Evolutionary conservation across 768 basidiomycete genomes (phyloP).

Genomic region (Boletus pseudo-olivaceus): DNA sequence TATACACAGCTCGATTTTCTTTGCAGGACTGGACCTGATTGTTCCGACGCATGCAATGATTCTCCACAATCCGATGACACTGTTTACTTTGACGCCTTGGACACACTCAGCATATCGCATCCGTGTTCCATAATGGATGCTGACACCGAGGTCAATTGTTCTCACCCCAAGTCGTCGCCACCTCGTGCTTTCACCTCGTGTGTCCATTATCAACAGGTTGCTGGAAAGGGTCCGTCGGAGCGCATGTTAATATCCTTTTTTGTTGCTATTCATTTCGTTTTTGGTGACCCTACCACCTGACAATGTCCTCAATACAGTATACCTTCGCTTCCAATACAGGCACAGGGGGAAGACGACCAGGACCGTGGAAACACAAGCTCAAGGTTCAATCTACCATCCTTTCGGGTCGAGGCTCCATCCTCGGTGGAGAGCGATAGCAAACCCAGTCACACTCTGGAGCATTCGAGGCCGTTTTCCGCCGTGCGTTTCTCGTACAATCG

Average conservation of each 20-base stretch:
- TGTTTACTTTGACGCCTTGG: slow-evolving; percentile 26
- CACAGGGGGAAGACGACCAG: background rate
- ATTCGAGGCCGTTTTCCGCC: slow-evolving; percentile 3
- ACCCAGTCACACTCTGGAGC: background rate
- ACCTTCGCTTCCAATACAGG: slow-evolving; percentile 5
- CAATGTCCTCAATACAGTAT: slow-evolving; percentile 6
- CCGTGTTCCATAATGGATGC: slow-evolving; percentile 2
- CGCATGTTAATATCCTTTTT: slow-evolving; percentile 15
- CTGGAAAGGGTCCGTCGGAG: slow-evolving; percentile 8
- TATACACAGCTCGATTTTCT: slow-evolving; percentile 4
- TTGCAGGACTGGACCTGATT: background rate
- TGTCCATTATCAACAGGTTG: slow-evolving; percentile 1
- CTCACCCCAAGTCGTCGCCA: background rate
- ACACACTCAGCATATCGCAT: slow-evolving; percentile 7
- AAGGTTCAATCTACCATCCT: slow-evolving; percentile 16
- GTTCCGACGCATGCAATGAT: background rate
- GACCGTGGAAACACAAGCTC: slow-evolving; percentile 6
- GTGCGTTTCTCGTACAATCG: background rate
- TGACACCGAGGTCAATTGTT: slow-evolving; percentile 9
- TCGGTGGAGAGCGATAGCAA: background rate
- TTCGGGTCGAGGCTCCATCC: slow-evolving; percentile 19
- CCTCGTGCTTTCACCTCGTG: background rate
- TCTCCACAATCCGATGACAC: slow-evolving; percentile 15
- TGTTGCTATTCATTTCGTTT: slow-evolving; percentile 5
- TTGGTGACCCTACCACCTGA: slow-evolving; percentile 11